These are phyloP conservation scores for Neohortaea acidophila DNA, from an alignment of 495 filamentous ascomycete species.

Conservation along the genomic window DNA sequence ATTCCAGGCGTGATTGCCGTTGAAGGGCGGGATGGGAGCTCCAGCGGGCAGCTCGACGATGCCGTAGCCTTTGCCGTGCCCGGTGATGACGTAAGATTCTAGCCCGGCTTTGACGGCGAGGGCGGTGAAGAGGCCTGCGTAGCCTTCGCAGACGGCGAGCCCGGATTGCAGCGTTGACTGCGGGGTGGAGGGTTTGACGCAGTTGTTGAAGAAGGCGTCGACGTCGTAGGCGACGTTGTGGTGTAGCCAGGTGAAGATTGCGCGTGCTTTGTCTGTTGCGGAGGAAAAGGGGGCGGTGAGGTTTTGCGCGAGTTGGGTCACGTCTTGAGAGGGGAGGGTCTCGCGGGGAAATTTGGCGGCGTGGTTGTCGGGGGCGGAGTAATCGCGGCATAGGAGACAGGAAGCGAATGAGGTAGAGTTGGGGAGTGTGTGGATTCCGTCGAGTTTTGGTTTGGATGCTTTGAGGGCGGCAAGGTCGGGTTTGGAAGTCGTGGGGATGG, in stretches of 20 bases:
- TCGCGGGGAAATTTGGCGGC: conserved; percentile 62
- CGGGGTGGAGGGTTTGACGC: conserved; percentile 50
- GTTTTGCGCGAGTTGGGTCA: conserved; percentile 56
- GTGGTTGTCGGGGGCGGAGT: conserved; percentile 61
- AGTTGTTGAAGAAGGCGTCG: conserved; percentile 55
- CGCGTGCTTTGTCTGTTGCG: conserved; percentile 74
- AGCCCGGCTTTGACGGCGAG: conserved; percentile 63
- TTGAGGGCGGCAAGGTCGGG: conserved; percentile 42
- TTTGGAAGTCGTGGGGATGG: conserved; percentile 40
- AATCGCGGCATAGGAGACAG: conserved; percentile 79
- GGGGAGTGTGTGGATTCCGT: conserved; percentile 11
- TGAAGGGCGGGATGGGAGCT: conserved; percentile 41
- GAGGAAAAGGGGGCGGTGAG: conserved; percentile 69
- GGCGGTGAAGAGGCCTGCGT: conserved; percentile 64
- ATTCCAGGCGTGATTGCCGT: conserved; percentile 75
- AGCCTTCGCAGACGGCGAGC: conserved; percentile 80
- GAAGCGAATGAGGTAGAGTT: conserved; percentile 20
- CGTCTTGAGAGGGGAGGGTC: conserved; percentile 45
- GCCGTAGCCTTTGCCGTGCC: conserved; percentile 81
- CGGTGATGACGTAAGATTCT: conserved; percentile 49
- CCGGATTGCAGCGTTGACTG: conserved; percentile 53
- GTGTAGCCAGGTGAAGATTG: conserved; percentile 88
- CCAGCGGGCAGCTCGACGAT: conserved; percentile 41
- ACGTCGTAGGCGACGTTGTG: conserved; percentile 83
- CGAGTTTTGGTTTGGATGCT: conserved; percentile 38